Base-by-base conservation (phyloP, 306 rosid species). In the Prunus dulcis region DNA sequence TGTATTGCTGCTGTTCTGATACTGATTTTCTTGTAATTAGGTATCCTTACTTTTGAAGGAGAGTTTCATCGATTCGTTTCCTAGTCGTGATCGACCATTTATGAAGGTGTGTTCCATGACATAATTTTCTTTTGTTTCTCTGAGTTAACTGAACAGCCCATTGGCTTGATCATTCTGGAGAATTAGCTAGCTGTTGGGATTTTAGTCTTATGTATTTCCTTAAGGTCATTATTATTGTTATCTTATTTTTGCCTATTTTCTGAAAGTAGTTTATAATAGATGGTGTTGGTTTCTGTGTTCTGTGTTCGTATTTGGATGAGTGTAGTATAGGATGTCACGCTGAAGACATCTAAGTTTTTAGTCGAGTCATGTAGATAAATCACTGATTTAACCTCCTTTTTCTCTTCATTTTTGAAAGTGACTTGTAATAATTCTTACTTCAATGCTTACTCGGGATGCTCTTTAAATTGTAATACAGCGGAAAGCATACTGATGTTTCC, bases 41-140 rank as follows among this genome's bases (percentile, higher is more conserved):
- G 99, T 96, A 49, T 96, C 99, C 2, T 85, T 96, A 86, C 99
- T 96, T 82, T 74, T 96, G 93, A 96, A 87, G 89, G 99, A 96
- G 87, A 96, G 99, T 86, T 96, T 89, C 86, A 91, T 96, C 0
- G 97, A 96, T 82, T 96, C 99, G 11, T 92, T 89, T 78, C 90
- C 97, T 47, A 82, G 83, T 67, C 96, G 91, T 9, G 99, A 92
- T 83, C 93, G 87, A 51, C 86, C 99, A 68, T 96, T 96, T 88
- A 88, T 96, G 98, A 96, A 96, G 99, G 99, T 96, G 55, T 64
- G 86, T 67, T 70, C 78, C 46, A 25, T 77, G 51, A 71, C 63
- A 43, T 69, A 52, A 2, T 45, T 74, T 78, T 10, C 63, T 64
- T 27, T 60, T 13, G 49, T 84, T 69, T 17, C 20, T 70, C 53